phyloP scores from a whole-genome alignment of 495 filamentous ascomycete genomes.

The Niebla homalea region DNA sequence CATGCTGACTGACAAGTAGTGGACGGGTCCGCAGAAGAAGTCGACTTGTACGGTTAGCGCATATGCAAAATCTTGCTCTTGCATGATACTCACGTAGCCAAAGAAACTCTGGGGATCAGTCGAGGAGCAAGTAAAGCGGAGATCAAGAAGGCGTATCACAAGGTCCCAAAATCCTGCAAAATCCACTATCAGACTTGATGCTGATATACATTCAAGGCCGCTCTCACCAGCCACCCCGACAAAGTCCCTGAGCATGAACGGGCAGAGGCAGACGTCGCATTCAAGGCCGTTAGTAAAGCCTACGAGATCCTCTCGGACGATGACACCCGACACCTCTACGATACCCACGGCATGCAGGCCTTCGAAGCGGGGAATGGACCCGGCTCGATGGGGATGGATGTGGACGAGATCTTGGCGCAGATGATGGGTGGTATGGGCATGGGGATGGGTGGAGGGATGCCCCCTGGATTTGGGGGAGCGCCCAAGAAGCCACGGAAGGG shows the following conservation, averaged over 20 bases:
- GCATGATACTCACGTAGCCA: constrained; percentile 4
- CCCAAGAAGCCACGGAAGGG: constrained; percentile 55
- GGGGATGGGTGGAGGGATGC: constrained; percentile 37
- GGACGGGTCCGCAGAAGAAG: constrained; percentile 30
- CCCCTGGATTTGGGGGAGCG: constrained; percentile 28
- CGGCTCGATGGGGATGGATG: constrained; percentile 59
- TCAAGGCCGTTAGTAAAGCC: constrained; percentile 82
- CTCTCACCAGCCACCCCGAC: constrained; percentile 80
- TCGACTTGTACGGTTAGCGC: constrained; percentile 56
- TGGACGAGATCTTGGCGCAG: constrained; percentile 81
- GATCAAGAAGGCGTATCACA: constrained; percentile 95
- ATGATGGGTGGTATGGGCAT: constrained; percentile 62
- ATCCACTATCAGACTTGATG: background rate
- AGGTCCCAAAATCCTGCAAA: constrained; percentile 38
- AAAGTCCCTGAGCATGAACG: constrained; percentile 85
- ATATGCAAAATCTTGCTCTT: constrained; percentile 1
- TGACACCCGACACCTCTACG: constrained; percentile 80
- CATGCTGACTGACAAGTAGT: constrained; percentile 13
- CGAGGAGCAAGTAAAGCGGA: constrained; percentile 61
- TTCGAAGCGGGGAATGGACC: constrained; percentile 61
- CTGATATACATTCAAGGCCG: constrained; percentile 43
- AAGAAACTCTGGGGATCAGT: constrained; percentile 66
- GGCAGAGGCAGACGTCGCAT: constrained; percentile 69
- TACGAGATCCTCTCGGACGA: constrained; percentile 98
- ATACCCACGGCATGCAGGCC: constrained; percentile 88